A percentile compares a stretch with the other conserved stretches of the same genome.
phyloP scores from a whole-genome alignment of 2,329 filamentous ascomycete species.

The Xylariaceae sp. region DNA sequence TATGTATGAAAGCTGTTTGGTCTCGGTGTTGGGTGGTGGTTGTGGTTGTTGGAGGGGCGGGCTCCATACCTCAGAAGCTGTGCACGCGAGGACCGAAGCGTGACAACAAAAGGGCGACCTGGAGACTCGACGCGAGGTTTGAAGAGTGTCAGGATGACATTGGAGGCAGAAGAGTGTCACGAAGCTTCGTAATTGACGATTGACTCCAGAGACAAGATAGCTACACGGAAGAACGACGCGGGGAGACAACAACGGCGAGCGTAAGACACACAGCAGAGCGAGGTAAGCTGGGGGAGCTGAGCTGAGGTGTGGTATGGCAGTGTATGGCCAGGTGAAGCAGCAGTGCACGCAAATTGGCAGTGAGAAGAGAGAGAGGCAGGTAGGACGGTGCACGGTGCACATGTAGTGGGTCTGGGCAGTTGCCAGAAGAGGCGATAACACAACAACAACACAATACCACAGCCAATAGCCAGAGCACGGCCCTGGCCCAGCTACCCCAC shows the following conservation, averaged over 20 bases:
- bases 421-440: conserved; percentile 27
- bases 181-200: too few relatives aligned
- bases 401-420: not conserved
- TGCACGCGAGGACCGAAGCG: conserved; percentile 29
- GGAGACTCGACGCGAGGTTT: conserved; percentile 24
- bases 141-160: conserved; percentile 21
- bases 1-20: not conserved
- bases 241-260: too few relatives aligned
- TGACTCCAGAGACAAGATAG: too few relatives aligned
- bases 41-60: conserved; percentile 8
- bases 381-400: too few relatives aligned
- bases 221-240: too few relatives aligned
- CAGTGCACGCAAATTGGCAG: conserved; percentile 5
- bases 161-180: conserved; percentile 8
- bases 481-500: conserved; percentile 22
- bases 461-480: conserved; percentile 13
- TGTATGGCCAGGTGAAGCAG: conserved; percentile 1
- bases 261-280: not conserved
- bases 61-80: conserved; percentile 9
- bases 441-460: conserved; percentile 30
- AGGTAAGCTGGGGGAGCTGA: conserved; percentile 6
- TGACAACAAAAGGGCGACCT: conserved; percentile 22
- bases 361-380: too few relatives aligned
- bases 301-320: conserved; percentile 3
- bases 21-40: not conserved